phyloP scores from a whole-genome alignment of 1,284 basidiomycete species.

The Rhodotorula sp. region DNA sequence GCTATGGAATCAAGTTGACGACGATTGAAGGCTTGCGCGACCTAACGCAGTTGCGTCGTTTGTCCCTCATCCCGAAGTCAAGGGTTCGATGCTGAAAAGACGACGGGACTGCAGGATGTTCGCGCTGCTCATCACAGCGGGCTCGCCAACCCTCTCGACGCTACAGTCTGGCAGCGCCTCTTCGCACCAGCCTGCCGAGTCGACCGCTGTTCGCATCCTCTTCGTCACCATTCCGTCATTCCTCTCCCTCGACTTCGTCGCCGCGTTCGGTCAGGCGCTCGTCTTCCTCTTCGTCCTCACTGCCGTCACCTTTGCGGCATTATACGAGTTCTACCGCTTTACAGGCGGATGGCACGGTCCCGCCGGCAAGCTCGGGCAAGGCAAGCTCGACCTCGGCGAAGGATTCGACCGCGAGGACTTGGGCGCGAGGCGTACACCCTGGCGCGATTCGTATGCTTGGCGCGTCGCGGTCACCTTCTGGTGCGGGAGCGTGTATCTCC shows the following conservation, averaged over 20 bases:
- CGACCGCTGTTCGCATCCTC: slow-evolving; percentile 8
- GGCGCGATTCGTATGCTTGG: slow-evolving; percentile 8
- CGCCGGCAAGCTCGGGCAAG: not conserved
- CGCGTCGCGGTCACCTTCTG: slow-evolving; percentile 41
- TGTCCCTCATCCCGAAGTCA: not conserved
- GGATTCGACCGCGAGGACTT: slow-evolving; percentile 34
- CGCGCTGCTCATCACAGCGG: slow-evolving; percentile 17
- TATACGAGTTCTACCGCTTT: slow-evolving; percentile 45
- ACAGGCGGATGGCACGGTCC: slow-evolving; percentile 41
- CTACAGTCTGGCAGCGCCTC: slow-evolving; percentile 1
- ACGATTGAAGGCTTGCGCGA: slow-evolving; percentile 38
- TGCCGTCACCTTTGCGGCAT: slow-evolving; percentile 16
- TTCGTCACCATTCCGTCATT: slow-evolving; percentile 41
- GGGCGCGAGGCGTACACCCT: slow-evolving; percentile 12
- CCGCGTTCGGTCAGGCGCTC: slow-evolving; percentile 43
- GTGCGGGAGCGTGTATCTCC: slow-evolving; percentile 42
- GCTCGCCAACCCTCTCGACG: slow-evolving; percentile 7
- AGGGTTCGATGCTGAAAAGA: too few relatives aligned
- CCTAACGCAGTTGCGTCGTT: slow-evolving; percentile 35
- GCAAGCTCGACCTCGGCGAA: slow-evolving; percentile 34
- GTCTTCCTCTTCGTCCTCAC: slow-evolving; percentile 42
- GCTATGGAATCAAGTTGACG: slow-evolving; percentile 25
- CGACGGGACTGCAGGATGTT: slow-evolving; percentile 18
- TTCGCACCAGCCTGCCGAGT: not conserved
- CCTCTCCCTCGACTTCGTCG: slow-evolving; percentile 44